phyloP scores from a whole-genome alignment of 768 basidiomycete species.

The Agaricus blazei region DNA sequence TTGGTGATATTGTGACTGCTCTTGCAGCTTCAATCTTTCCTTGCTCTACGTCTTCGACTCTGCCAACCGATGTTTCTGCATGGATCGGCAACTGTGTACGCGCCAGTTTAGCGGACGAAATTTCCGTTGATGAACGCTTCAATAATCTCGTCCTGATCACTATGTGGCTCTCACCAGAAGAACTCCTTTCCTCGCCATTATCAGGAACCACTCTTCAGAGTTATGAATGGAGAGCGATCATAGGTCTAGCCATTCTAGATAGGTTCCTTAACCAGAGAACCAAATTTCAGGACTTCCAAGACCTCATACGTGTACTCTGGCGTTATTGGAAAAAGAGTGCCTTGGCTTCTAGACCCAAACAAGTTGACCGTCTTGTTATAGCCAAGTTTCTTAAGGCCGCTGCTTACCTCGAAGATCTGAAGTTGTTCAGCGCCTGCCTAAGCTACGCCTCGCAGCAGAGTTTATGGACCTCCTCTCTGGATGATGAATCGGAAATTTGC shows the following conservation, averaged over 20 bases:
- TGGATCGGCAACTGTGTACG: not conserved
- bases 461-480: conserved; percentile 20
- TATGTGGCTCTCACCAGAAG: not conserved
- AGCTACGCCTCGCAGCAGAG: conserved; percentile 22
- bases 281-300: conserved; percentile 14
- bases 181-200: not conserved
- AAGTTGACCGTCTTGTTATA: conserved; percentile 32
- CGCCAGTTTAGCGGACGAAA: not conserved
- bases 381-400: conserved; percentile 44
- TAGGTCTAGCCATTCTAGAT: conserved; percentile 35
- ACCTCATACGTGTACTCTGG: conserved; percentile 33
- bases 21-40: conserved; percentile 3
- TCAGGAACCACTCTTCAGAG: not conserved
- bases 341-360: conserved; percentile 8
- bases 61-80: not conserved
- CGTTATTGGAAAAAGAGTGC: conserved; percentile 29
- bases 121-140: conserved; percentile 1
- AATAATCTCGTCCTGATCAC: conserved; percentile 4
- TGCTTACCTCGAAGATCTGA: conserved; percentile 28
- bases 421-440: conserved; percentile 31
- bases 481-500: conserved; percentile 13
- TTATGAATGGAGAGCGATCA: conserved; percentile 36
- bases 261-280: conserved; percentile 16
- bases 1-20: not conserved
- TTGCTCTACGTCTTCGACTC: not conserved